These are phyloP conservation scores for Gaeumannomyces sp. DNA, from an alignment of 2,329 filamentous ascomycete genomes.

Conservation along the genomic window DNA sequence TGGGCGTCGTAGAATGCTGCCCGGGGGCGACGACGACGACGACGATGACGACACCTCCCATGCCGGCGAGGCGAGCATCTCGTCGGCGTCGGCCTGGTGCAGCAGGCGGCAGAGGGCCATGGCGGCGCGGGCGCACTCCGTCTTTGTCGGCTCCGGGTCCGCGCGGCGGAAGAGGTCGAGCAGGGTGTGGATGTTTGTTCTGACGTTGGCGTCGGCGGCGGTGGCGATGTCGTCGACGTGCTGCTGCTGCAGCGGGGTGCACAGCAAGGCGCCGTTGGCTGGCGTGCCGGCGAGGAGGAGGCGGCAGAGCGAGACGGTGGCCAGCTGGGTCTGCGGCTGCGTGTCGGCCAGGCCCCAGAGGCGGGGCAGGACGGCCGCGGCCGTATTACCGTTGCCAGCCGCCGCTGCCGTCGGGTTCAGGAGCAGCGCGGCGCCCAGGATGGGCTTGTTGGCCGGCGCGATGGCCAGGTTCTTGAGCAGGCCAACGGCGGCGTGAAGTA, in stretches of 20 bases:
- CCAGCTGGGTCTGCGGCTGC: constrained; percentile 53
- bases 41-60: background rate
- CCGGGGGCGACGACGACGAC: constrained; percentile 15
- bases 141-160: constrained; percentile 49
- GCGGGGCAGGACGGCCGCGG: constrained; percentile 37
- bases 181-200: constrained; percentile 29
- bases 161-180: constrained; percentile 35
- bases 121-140: constrained; percentile 51
- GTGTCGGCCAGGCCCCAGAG: constrained; percentile 44
- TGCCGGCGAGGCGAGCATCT: constrained; percentile 16
- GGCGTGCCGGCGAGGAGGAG: constrained; percentile 49
- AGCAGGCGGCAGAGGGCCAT: constrained; percentile 48
- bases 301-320: constrained; percentile 51
- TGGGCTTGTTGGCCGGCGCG: constrained; percentile 45
- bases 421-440: constrained; percentile 42
- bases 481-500: constrained; percentile 50
- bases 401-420: constrained; percentile 10
- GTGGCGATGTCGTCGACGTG: background rate
- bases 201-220: constrained; percentile 23
- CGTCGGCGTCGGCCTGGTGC: constrained; percentile 26
- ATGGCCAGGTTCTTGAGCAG: constrained; percentile 62
- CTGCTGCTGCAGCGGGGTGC: constrained; percentile 26
- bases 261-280: constrained; percentile 45
- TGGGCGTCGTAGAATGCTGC: constrained; percentile 41
- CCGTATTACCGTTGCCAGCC: background rate